Base-by-base conservation (phyloP, 768 basidiomycete species). In the Tricholoma sp. region DNA sequence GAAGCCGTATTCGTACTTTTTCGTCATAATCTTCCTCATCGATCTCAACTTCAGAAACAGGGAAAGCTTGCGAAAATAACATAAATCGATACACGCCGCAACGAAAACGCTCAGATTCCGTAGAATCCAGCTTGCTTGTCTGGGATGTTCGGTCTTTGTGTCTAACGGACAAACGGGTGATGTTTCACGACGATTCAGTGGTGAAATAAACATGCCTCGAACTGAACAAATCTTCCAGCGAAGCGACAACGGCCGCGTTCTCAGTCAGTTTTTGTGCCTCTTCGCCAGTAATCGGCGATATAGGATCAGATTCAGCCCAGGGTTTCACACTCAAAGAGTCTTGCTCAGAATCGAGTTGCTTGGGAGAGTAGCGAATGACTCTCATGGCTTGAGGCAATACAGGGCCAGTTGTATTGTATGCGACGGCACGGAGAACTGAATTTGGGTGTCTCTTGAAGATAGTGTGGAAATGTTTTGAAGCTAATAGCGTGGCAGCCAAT, bases 391-490 rank as follows among this genome's bases (percentile, higher is more conserved):
- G 62, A 37, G 70, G 66, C 37, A 69, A 56, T 4, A 62, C 63
- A 9, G 65, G 61, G 1, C 70, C 69, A 5, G 65, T 61, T 6
- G 65, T 45, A 35, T 68, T 69, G 43, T 63, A 67, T 4, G 68
- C 64, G 18, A 71, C 65, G 5, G 63, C 61, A 7, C 64, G 61
- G 3, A 64, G 53, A 34, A 67, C 59, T 31, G 63, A 65, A 41
- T 66, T 62, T 31, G 62, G 63, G 35, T 66, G 66, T 2, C 51
- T 59, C 27, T 59, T 41, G 51, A 63, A 71, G 14, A 68, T 56
- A 9, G 37, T 43, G 58, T 66, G 55, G 43, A 70, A 61, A 2
- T 57, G 55, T 32, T 69, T 67, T 8, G 65, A 71, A 21, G 55
- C 50, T 14, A 66, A 39, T 12, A 68, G 31, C 0, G 55, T 46